Evolutionary conservation across 306 rosid genomes (phyloP).

Genomic region (Rosa multiflora): DNA sequence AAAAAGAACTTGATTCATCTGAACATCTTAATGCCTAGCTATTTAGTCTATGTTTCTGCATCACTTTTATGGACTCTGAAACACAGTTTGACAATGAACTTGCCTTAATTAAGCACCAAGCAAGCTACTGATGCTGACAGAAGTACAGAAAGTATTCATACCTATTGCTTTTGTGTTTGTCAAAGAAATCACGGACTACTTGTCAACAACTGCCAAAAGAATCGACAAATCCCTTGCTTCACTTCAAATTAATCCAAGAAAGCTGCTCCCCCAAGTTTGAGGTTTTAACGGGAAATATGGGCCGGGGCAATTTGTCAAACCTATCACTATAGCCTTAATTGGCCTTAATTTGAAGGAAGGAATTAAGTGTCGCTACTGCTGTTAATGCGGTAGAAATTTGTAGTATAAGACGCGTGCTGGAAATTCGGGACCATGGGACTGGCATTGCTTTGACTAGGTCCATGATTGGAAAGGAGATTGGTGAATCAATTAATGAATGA

Average conservation of each 20-base stretch:
- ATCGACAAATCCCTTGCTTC: not conserved
- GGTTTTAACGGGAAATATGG: not conserved
- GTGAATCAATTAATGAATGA: too few species aligned
- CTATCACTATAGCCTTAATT: not conserved
- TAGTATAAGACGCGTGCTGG: too few species aligned
- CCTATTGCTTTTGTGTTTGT: not conserved
- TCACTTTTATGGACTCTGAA: not conserved
- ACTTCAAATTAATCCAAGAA: not conserved
- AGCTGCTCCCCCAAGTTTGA: not conserved
- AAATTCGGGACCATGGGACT: too few species aligned
- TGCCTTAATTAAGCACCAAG: not conserved
- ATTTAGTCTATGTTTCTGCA: not conserved
- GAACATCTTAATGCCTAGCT: not conserved
- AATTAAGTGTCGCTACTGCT: too few species aligned
- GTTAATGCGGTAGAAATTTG: too few species aligned
- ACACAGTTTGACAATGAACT: not conserved
- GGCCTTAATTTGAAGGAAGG: not conserved
- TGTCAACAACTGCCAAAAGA: not conserved
- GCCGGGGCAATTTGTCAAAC: not conserved
- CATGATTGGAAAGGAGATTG: too few species aligned
- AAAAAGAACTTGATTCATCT: not conserved
- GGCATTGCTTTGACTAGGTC: too few species aligned
- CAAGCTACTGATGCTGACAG: not conserved
- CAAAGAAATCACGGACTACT: not conserved
- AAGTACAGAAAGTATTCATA: too few species aligned